Evolutionary conservation across 2,329 filamentous ascomycete genomes (phyloP), one percentile per base, ranked within the genome.

Genomic region (Cladorrhinum sp.): DNA sequence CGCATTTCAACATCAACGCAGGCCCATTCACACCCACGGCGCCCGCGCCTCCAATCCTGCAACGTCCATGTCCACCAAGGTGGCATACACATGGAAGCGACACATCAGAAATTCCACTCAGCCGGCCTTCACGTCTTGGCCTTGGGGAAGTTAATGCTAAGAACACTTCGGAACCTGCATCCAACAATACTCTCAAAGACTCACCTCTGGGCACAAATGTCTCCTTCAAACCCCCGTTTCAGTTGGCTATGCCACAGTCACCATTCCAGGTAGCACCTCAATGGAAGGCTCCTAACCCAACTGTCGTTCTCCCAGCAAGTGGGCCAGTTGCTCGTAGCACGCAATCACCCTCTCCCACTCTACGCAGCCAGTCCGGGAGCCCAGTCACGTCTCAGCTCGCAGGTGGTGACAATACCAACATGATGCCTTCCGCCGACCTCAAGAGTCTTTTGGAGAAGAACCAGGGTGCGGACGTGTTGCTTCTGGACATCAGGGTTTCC

Each of bases 401-500:
- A 2, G 82, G 86, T 23, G 70, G 74, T 16, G 76, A 76, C 58
- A 76, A 73, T 0, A 79, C 82, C 1, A 72, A 73, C 1, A 77
- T 88, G 75, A 80, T 91, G 26, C 73, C 82, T 0, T 77, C 80
- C 2, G 73, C 77, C 1, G 76, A 84, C 28, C 78, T 90, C 14
- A 82, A 80, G 63, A 79, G 83, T 8, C 73, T 91, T 46, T 71
- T 91, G 12, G 75, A 82, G 54, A 71, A 69, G 2, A 66, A 74
- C 2, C 59, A 71, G 0, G 69, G 75, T 8, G 69, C 74, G 7
- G 76, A 79, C 0, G 66, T 91, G 0, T 77, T 99, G 30, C 72
- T 98, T 1, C 78, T 99, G 3, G 95, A 99, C 72, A 83, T 98
- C 21, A 86, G 95, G 42, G 92, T 96, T 0, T 91, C 88, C 26